A percentile compares a stretch with the other conserved stretches of the same genome.
phyloP scores from a whole-genome alignment of 768 basidiomycete genomes.

The Crepidotus variabilis region DNA sequence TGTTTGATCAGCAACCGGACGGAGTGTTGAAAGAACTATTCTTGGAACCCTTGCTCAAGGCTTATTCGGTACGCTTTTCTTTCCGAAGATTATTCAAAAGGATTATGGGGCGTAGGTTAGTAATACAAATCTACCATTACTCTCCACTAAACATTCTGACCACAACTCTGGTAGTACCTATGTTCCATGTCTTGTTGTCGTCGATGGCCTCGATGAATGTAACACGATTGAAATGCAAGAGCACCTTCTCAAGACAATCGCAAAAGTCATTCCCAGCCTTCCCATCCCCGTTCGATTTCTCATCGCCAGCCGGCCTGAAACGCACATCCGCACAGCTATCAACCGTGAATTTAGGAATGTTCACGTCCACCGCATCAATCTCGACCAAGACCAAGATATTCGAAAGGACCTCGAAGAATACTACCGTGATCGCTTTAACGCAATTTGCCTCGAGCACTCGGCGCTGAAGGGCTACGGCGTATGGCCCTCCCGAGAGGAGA shows the following conservation, averaged over 20 bases:
- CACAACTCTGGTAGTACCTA: neutral
- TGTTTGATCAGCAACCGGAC: neutral
- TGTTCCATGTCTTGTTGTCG: neutral
- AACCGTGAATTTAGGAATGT: neutral
- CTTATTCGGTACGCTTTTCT: neutral
- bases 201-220: slow-evolving; percentile 18
- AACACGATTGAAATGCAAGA: slow-evolving; percentile 3
- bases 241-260: slow-evolving; percentile 2
- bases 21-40: neutral
- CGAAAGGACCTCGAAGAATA: neutral
- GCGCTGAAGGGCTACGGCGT: neutral
- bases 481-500: slow-evolving; percentile 7
- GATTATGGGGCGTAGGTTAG: neutral
- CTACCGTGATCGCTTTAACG: neutral
- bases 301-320: slow-evolving; percentile 15
- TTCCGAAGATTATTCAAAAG: neutral
- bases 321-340: slow-evolving; percentile 11
- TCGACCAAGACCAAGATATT: slow-evolving; percentile 3
- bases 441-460: neutral
- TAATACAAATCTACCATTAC: neutral
- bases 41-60: neutral
- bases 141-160: neutral
- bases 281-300: slow-evolving; percentile 10
- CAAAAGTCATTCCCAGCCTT: neutral
- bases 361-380: neutral